phyloP scores from a whole-genome alignment of 345 rosid genomes.

The Microthlaspi erraticum region DNA sequence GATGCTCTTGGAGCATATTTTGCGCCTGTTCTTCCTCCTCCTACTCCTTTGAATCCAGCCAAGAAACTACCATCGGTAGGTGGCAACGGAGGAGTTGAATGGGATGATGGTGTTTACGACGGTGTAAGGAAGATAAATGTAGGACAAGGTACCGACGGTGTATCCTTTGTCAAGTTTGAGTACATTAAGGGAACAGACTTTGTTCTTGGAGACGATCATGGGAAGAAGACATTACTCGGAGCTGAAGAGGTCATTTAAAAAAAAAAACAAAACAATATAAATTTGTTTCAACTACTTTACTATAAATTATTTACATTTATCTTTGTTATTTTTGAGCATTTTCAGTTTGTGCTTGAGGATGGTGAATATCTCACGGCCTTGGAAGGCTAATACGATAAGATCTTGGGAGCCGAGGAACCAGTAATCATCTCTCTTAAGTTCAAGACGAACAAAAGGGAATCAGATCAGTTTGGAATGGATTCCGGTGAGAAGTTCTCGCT shows the following conservation, averaged over 20 bases:
- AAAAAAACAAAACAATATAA: too few species aligned
- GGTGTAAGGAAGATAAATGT: slow-evolving; percentile 32
- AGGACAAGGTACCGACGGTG: slow-evolving; percentile 30
- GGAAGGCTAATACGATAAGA: slow-evolving; percentile 34
- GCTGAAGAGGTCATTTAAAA: slow-evolving; percentile 26
- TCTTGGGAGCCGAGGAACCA: slow-evolving; percentile 19
- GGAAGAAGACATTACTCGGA: slow-evolving; percentile 29
- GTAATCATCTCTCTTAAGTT: slow-evolving; percentile 21
- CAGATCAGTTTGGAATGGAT: slow-evolving; percentile 26
- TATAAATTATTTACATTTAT: neutral
- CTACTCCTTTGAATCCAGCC: neutral
- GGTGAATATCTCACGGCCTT: slow-evolving; percentile 36
- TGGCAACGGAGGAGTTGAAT: slow-evolving; percentile 36
- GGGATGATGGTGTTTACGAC: slow-evolving; percentile 44
- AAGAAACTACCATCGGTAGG: slow-evolving; percentile 29
- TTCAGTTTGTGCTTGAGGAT: slow-evolving; percentile 40
- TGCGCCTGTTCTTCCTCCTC: neutral
- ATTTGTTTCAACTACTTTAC: neutral
- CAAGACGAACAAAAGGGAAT: slow-evolving; percentile 44
- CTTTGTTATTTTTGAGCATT: neutral
- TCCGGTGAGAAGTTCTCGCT: slow-evolving; percentile 28
- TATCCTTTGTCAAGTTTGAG: slow-evolving; percentile 38
- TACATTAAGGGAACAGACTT: slow-evolving; percentile 16
- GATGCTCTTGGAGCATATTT: slow-evolving; percentile 41
- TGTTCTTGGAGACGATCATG: slow-evolving; percentile 39